Base-by-base conservation (phyloP, 768 basidiomycete species). In the Hygrocybe punicea region DNA sequence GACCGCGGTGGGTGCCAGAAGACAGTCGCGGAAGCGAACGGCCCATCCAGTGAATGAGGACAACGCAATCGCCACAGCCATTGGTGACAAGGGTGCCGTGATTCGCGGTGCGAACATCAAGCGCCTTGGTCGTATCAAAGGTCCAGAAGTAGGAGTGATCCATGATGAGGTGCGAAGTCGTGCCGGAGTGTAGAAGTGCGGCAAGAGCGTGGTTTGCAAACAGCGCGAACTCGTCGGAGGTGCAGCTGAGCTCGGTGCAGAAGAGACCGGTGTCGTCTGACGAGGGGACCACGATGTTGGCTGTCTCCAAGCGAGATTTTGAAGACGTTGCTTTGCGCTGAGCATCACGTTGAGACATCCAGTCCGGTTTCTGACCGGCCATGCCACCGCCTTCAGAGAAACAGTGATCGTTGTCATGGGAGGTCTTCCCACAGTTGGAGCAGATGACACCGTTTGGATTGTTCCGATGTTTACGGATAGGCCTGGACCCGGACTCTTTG, bases 1-100 rank as follows among this genome's bases (percentile, higher is more conserved):
- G 0, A 65, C 63, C 0, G 61, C 62, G 45, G 62, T 58, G 0
- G 70, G 69, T 0, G 69, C 60, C 57, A 62, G 61, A 1, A 71
- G 60, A 48, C 70, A 71, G 23, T 64, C 58, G 16, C 29, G 19
- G 35, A 6, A 63, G 50, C n/a, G 19, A 1, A 14, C 53, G 11
- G 2, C 58, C 60, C 23, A 42, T 25, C 48, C 47, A 13, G 16
- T 45, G 47, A 1, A 55, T 35, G 2, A 40, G 7, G n/a, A 65
- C 49, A 1, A 21, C 19, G 33, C 67, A 63, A 21, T 60, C 54
- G 6, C 69, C 67, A 0, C 54, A 14, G 1, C 56, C 66, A 0
- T 58, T 29, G 0, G 60, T 60, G 0, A 0, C 2, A 1, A 69
- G 53, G 1, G 42, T 35, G 3, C 64, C 63, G 50, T 60, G 60